Base-by-base conservation (phyloP, 2,329 filamentous ascomycete genomes). In the Elsinoe arachidis region DNA sequence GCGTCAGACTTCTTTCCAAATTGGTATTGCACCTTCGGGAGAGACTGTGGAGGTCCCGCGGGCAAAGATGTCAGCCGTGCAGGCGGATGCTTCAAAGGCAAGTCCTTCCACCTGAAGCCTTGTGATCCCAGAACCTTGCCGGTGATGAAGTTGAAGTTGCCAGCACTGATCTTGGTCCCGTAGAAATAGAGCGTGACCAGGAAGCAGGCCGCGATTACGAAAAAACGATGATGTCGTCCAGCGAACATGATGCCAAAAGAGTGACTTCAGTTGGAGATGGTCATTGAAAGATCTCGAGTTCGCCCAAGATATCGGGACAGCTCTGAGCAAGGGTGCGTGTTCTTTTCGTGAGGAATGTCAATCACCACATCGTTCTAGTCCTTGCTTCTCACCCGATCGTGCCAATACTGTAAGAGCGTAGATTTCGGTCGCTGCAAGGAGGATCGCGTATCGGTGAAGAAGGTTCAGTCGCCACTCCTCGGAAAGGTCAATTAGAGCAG, bases 21-120 rank as follows among this genome's bases (percentile, higher is more conserved):
- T 1, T 66, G 61, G 59, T 69, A 67, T 57, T 78, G 76, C 33
- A 78, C 70, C 55, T 65, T 69, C 0, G 75, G 74, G 1, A 77
- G 68, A 47, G 66, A 62, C 12, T 62, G 63, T 1, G 73, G 71
- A 21, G 67, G 64, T 14, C 63, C 69, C 3, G 66, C 69, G 9
- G 75, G 75, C 23, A 78, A 60, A 11, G 66, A 63, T 6, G 65
- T 68, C 39, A 72, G 61, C 7, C 64, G 63, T 19, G 66, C 61
- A 46, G 75, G 67, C 9, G 72, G 73, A 61, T 76, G 70, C 37
- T 70, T 67, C n/a, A 72, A 63, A 1, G 70, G 66, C 2, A 76
- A 65, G 26, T 69, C 65, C 17, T 64, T 65, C 75, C 75, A 78
- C 9, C 57, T 54, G 30, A 61, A 59, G n/a, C 47, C 21, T 12